Conservation (phyloP, 495 filamentous ascomycete species). For the Pseudotulostoma volvatum region DNA sequence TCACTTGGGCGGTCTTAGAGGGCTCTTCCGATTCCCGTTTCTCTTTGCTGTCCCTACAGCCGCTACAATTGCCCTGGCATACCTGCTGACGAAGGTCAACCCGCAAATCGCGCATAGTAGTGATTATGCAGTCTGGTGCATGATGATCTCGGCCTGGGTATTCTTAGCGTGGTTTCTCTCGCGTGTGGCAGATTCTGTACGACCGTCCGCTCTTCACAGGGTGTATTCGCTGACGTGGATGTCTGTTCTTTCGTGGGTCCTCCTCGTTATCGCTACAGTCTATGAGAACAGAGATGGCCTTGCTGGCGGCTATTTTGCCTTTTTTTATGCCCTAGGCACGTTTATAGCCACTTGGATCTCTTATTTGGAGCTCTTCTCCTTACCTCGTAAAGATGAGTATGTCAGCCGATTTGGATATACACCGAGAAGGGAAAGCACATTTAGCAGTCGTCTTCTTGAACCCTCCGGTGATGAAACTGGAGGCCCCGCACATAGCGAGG, state of each 20-base stretch:
- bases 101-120: conserved; percentile 77
- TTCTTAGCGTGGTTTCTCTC: conserved; percentile 72
- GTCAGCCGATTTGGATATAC: conserved; percentile 16
- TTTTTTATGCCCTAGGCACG: conserved; percentile 59
- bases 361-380: conserved; percentile 61
- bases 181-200: conserved; percentile 58
- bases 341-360: conserved; percentile 60
- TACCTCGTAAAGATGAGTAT: conserved; percentile 56
- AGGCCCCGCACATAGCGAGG: conserved; percentile 32
- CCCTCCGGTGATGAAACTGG: conserved; percentile 16
- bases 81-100: conserved; percentile 66
- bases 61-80: conserved; percentile 54
- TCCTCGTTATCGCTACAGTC: conserved; percentile 58
- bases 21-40: conserved; percentile 71
- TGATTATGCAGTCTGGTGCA: conserved; percentile 68
- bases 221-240: conserved; percentile 73
- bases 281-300: conserved; percentile 53
- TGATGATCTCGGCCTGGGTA: conserved; percentile 72
- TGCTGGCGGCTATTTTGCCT: conserved; percentile 64
- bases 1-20: conserved; percentile 56
- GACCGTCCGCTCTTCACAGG: conserved; percentile 76
- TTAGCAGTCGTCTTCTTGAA: conserved; percentile 23
- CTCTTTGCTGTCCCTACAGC: conserved; percentile 53
- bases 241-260: conserved; percentile 53
- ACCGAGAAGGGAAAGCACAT: conserved; percentile 27